phyloP scores from a whole-genome alignment of 2,329 filamentous ascomycete genomes.

The Paraphaeosphaeria sporulosa region DNA sequence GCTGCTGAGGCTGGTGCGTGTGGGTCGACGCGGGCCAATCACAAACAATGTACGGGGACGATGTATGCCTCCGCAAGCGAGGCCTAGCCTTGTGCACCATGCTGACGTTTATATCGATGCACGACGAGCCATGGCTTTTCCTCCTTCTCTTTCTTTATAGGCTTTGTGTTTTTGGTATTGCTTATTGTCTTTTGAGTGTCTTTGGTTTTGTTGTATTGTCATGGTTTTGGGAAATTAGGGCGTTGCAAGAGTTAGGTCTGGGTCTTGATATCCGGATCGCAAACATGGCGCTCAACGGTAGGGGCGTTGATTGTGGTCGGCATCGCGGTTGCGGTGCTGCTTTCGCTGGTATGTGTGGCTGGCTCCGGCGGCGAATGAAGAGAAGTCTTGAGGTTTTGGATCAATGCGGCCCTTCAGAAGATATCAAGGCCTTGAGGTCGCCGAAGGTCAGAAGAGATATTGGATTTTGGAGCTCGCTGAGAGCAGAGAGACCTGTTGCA shows the following conservation, averaged over 20 bases:
- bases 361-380: background rate
- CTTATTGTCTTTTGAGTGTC: too few species aligned
- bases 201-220: too few species aligned
- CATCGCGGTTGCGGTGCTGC: background rate
- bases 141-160: background rate
- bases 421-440: too few species aligned
- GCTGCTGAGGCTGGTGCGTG: too few species aligned
- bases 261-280: too few species aligned
- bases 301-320: background rate
- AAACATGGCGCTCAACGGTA: too few species aligned
- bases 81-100: conserved; percentile 3
- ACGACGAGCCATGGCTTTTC: background rate
- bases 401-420: too few species aligned
- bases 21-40: background rate
- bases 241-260: background rate
- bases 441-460: too few species aligned
- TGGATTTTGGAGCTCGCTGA: too few species aligned
- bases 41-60: too few species aligned
- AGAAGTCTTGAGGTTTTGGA: background rate
- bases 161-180: background rate
- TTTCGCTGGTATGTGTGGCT: background rate
- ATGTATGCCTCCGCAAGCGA: conserved; percentile 11
- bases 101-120: background rate
- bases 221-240: too few species aligned
- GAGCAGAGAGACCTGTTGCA: too few species aligned